These are phyloP conservation scores for Monosporascus cannonballus DNA, from an alignment of 2,329 filamentous ascomycete species.

Conservation along the genomic window DNA sequence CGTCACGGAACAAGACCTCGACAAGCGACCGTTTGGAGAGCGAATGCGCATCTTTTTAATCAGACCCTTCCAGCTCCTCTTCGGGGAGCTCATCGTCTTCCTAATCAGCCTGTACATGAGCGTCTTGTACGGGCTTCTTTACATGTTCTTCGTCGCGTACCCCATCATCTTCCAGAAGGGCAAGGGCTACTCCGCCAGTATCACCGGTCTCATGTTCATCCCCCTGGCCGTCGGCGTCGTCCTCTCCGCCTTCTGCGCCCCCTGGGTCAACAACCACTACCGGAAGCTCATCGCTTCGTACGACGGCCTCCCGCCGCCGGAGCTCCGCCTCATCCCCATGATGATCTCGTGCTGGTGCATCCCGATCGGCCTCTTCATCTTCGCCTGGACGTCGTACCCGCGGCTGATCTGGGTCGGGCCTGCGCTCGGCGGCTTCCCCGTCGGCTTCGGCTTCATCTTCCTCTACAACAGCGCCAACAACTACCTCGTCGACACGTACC, in stretches of 20 bases:
- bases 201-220: conserved; percentile 82
- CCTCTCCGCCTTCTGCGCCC: conserved; percentile 58
- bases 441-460: conserved; percentile 80
- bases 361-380: conserved; percentile 52
- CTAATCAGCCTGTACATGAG: conserved; percentile 82
- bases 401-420: conserved; percentile 65
- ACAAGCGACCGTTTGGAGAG: conserved; percentile 62
- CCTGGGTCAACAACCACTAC: conserved; percentile 78
- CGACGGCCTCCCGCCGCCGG: conserved; percentile 56
- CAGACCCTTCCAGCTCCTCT: conserved; percentile 79
- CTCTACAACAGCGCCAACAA: conserved; percentile 75
- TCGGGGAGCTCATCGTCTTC: conserved; percentile 78
- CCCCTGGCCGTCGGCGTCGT: conserved; percentile 73
- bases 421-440: conserved; percentile 61
- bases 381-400: conserved; percentile 59
- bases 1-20: conserved; percentile 77
- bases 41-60: conserved; percentile 69
- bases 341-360: conserved; percentile 71
- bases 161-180: conserved; percentile 69
- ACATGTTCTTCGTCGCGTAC: conserved; percentile 72
- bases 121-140: conserved; percentile 67
- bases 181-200: conserved; percentile 70
- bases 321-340: conserved; percentile 76
- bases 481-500: conserved; percentile 60
- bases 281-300: conserved; percentile 33